A percentile compares a stretch with the other conserved stretches of the same genome.
Conservation (phyloP, 345 rosid genomes). For the Gossypium anomalum region DNA sequence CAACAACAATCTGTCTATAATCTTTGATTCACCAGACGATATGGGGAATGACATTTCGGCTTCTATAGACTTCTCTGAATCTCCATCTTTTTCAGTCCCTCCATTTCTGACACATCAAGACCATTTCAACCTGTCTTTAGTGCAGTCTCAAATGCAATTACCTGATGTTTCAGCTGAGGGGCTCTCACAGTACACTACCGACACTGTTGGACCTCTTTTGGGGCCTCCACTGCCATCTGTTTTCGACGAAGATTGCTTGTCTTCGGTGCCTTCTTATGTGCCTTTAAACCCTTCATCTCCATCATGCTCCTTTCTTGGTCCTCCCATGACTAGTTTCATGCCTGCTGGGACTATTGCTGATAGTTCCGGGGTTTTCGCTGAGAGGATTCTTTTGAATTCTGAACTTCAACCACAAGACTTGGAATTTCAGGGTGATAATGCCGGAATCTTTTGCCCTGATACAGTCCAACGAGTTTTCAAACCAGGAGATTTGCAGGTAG, state of each 20-base stretch:
- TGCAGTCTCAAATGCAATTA: constrained; percentile 34
- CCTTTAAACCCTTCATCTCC: constrained; percentile 58
- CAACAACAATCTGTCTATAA: constrained; percentile 34
- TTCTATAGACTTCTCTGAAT: constrained; percentile 74
- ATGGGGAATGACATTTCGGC: constrained; percentile 71
- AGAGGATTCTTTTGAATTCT: constrained; percentile 36
- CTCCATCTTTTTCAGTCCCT: constrained; percentile 50
- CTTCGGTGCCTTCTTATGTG: constrained; percentile 61
- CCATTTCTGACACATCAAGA: constrained; percentile 42
- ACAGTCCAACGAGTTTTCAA: constrained; percentile 41
- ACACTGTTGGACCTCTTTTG: constrained; percentile 27
- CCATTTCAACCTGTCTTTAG: constrained; percentile 52
- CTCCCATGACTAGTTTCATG: constrained; percentile 39
- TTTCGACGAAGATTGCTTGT: constrained; percentile 71
- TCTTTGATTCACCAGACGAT: constrained; percentile 63
- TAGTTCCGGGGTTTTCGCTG: constrained; percentile 33
- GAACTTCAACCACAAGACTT: constrained; percentile 47
- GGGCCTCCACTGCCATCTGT: constrained; percentile 36
- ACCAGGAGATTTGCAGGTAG: constrained; percentile 78
- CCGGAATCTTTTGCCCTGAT: constrained; percentile 55
- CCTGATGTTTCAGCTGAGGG: constrained; percentile 32
- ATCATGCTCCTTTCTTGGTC: constrained; percentile 42
- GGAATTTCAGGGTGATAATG: constrained; percentile 63
- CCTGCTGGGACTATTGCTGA: constrained; percentile 41
- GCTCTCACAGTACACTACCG: constrained; percentile 26